Base-by-base conservation (phyloP, 1,284 basidiomycete genomes). In the Malassezia restricta region DNA sequence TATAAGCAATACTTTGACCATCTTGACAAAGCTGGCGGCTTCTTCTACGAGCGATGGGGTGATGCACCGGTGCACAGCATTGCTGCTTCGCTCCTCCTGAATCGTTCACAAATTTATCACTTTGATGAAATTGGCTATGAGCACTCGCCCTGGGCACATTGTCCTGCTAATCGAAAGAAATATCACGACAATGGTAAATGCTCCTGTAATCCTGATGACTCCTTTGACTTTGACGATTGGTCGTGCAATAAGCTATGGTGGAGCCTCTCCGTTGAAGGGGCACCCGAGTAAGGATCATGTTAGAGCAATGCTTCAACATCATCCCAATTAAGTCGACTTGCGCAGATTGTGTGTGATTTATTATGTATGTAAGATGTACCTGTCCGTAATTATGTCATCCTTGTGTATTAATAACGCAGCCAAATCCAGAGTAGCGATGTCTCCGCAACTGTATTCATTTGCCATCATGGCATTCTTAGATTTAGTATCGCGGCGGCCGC, bases 1-100 rank as follows among this genome's bases (percentile, higher is more conserved):
- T 91, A 91, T 73, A 77, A 76, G 57, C 79, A 81, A 46, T 90
- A 83, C 76, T 91, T 90, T 64, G 78, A 85, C 24, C 79, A 80
- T 65, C 77, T 91, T 17, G 88, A 91, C 58, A 73, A 77, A 12
- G 80, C 79, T 43, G 88, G 88, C 17, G 87, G 87, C 14, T 71
- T 71, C 59, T 71, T 71, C 49, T 71, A 71, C 56, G 68, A 66
- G 79, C 78, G 85, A 47, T 86, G 85, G 86, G 87, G 87, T 47
- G 87, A 90, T 68, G 87, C 88, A 7, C 87, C 74, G 6, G 73
- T 75, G 1, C 69, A 75, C 37, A 65, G 67, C 20, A 65, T 75
- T 48, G 74, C 68, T 1, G 68, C 65, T 0, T 47, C 59, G 2
- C 46, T 71, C 24, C 54, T 71, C 40, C 50, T 68, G 28, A 60